Base-by-base conservation (phyloP, 345 rosid species). In the Turritis glabra region DNA sequence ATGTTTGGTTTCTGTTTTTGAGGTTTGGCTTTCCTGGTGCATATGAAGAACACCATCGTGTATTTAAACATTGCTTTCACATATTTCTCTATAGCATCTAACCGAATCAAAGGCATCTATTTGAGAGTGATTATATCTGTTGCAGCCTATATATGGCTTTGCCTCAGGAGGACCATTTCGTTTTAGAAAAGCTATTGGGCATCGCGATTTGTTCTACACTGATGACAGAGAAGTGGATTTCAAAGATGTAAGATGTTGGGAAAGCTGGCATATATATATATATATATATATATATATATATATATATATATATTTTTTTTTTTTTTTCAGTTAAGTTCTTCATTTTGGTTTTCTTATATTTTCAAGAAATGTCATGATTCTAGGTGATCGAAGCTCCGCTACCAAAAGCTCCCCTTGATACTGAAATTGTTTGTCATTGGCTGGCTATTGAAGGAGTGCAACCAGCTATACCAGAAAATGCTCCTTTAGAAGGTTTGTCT, bases 381-480 rank as follows among this genome's bases (percentile, higher is more conserved):
- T 65, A 95, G 98, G 90, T 95, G 67, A 88, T 95, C 78, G 99
- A 95, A 79, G 97, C 99, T 63, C 96, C 97, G 52, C 83, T 95
- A 80, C 99, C 99, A 11, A 90, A 85, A 84, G 97, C 96, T 30
- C 99, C 97, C 19, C 97, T 92, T 75, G 99, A 92, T 77, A 84
- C 98, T 18, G 85, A 89, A 30, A 64, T 95, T 60, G 72, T 80
- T 67, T 92, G 98, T 70, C 99, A 95, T 83, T 95, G 99, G 99
- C 88, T 95, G 33, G 99, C 99, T 57, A 92, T 95, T 82, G 99
- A 95, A 64, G 98, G 99, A 47, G 91, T 92, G 46, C 97, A 95
- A 67, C 98, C 99, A 63, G 90, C 96, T 55, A 89, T 95, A 61
- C 99, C 98, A 46, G 98, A 95, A 83, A 95, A 95, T 86, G 96